Percentiles rank a stretch among this genome's conserved stretches.
Evolutionary conservation across 352 stramenopile species (phyloP).

Genomic region (Saprolegnia parasitica): DNA sequence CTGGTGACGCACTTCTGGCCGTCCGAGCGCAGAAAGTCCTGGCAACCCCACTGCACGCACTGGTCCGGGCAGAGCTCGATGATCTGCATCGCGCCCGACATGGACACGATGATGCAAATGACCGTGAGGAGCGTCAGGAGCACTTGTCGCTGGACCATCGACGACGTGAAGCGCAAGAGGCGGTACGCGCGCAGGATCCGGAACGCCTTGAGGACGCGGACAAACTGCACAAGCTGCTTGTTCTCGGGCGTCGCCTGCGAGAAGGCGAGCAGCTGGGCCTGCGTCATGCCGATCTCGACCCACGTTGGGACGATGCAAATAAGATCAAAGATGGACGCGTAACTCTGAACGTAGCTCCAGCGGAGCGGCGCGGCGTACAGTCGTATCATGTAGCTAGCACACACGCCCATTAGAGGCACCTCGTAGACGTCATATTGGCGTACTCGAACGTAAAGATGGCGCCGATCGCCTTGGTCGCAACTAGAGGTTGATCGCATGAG

Average conservation of each 20-base stretch:
- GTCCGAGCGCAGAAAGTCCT: neutral
- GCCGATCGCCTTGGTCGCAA: constrained; percentile 10
- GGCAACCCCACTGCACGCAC: constrained; percentile 20
- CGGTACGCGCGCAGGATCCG: constrained; percentile 64
- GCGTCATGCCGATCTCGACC: constrained; percentile 30
- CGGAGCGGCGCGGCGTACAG: constrained; percentile 59
- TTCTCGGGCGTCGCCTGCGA: constrained; percentile 8
- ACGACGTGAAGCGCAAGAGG: constrained; percentile 63
- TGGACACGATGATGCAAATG: constrained; percentile 65
- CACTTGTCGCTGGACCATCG: constrained; percentile 61
- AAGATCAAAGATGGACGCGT: constrained; percentile 48
- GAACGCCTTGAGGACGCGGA: constrained; percentile 44
- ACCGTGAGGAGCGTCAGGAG: constrained; percentile 53
- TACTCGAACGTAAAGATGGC: constrained; percentile 66
- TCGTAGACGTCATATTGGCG: constrained; percentile 4
- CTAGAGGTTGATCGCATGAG: neutral
- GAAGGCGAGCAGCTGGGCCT: constrained; percentile 3
- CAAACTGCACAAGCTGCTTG: constrained; percentile 1
- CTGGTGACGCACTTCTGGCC: neutral
- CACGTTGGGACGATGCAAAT: constrained; percentile 58
- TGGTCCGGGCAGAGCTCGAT: constrained; percentile 44
- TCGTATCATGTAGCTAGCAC: constrained; percentile 45
- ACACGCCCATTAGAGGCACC: neutral
- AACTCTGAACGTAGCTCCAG: constrained; percentile 44
- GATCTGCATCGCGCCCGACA: constrained; percentile 56